phyloP scores from a whole-genome alignment of 2,329 filamentous ascomycete genomes.

The Penicillium sp. region DNA sequence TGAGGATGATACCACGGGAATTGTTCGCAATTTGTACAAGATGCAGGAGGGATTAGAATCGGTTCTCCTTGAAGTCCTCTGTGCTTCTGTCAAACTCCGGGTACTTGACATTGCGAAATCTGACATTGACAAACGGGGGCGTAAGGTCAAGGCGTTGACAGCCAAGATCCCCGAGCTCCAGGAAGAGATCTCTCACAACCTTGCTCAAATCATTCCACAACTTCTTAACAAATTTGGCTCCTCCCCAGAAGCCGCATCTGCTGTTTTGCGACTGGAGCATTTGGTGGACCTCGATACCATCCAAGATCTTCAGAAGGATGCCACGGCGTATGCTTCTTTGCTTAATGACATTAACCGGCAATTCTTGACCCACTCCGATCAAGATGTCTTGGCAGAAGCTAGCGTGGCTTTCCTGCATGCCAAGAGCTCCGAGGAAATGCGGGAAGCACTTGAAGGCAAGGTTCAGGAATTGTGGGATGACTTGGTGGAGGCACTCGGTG shows the following conservation, averaged over 20 bases:
- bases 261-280: conserved; percentile 82
- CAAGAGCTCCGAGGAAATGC: conserved; percentile 80
- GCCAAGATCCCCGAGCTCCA: conserved; percentile 67
- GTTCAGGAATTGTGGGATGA: conserved; percentile 85
- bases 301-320: conserved; percentile 82
- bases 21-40: conserved; percentile 71
- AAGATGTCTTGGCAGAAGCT: conserved; percentile 80
- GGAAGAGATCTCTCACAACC: conserved; percentile 73
- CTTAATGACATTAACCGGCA: conserved; percentile 92
- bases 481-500: conserved; percentile 69
- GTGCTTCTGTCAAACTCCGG: conserved; percentile 74
- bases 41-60: conserved; percentile 76
- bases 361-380: conserved; percentile 88
- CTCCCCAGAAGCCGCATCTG: conserved; percentile 79
- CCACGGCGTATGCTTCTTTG: conserved; percentile 74
- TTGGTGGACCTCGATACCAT: conserved; percentile 85
- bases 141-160: conserved; percentile 60
- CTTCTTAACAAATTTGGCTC: conserved; percentile 92
- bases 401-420: conserved; percentile 81
- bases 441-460: conserved; percentile 80
- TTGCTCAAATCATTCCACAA: conserved; percentile 77
- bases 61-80: conserved; percentile 83
- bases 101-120: conserved; percentile 67
- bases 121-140: conserved; percentile 54
- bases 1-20: conserved; percentile 59